These are phyloP conservation scores for Phaeodactylum tricornutum DNA, from an alignment of 108 stramenopile species.

Conservation along the genomic window DNA sequence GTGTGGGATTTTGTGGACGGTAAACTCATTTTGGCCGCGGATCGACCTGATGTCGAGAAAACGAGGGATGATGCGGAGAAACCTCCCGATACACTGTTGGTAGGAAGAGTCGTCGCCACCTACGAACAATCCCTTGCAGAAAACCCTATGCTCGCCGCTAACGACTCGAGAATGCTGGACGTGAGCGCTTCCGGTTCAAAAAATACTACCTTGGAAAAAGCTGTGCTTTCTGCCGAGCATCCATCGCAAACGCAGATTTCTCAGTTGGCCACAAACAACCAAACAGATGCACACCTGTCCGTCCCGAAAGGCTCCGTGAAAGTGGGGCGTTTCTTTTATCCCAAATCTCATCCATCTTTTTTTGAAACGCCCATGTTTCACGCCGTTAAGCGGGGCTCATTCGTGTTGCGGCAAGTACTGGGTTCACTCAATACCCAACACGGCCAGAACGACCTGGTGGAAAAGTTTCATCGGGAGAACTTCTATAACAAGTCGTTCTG, in stretches of 20 bases:
- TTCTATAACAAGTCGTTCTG: constrained; percentile 58
- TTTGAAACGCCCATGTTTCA: constrained; percentile 71
- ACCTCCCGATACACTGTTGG: not conserved
- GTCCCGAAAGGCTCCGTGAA: constrained; percentile 68
- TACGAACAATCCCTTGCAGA: constrained; percentile 28
- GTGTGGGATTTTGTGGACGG: constrained; percentile 71
- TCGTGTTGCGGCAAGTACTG: constrained; percentile 60
- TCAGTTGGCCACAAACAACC: not conserved
- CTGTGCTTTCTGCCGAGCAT: not conserved
- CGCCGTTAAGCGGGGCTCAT: constrained; percentile 38
- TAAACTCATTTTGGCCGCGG: constrained; percentile 68
- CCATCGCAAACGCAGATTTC: not conserved
- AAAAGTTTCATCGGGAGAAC: constrained; percentile 48
- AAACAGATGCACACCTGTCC: constrained; percentile 52
- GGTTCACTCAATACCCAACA: constrained; percentile 45
- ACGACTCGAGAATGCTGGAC: constrained; percentile 3
- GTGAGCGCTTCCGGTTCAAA: not conserved
- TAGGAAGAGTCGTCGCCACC: constrained; percentile 49
- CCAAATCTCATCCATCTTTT: constrained; percentile 59
- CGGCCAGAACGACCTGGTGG: constrained; percentile 20
- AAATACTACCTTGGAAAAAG: not conserved
- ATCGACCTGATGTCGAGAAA: constrained; percentile 27
- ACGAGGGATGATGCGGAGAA: not conserved
- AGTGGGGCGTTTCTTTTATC: constrained; percentile 72
- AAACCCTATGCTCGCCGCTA: constrained; percentile 26